Evolutionary conservation across 495 filamentous ascomycete genomes (phyloP).

Genomic region (Podospora appendiculata): DNA sequence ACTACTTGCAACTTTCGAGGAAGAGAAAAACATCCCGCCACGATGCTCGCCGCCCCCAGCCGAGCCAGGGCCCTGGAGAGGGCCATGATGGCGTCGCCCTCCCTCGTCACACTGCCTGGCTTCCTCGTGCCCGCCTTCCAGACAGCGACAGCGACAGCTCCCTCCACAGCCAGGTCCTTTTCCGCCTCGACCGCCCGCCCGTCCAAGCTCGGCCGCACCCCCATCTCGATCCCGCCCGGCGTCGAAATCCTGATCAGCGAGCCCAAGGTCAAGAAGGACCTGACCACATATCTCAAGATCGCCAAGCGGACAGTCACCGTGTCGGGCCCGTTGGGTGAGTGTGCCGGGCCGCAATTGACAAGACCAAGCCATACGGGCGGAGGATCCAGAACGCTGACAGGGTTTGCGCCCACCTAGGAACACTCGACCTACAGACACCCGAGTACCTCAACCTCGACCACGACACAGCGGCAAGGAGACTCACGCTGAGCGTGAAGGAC

Average conservation of each 20-base stretch:
- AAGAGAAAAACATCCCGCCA: constrained; percentile 5
- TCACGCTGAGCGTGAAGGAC: constrained; percentile 60
- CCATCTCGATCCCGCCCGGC: constrained; percentile 75
- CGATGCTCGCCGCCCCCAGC: constrained; percentile 45
- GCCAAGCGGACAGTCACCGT: constrained; percentile 58
- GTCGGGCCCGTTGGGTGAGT: constrained; percentile 65
- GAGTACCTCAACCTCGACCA: constrained; percentile 61
- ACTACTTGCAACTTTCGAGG: constrained; percentile 1
- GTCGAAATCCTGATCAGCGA: constrained; percentile 65
- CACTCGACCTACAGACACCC: constrained; percentile 65
- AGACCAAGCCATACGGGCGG: background rate
- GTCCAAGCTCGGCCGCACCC: constrained; percentile 78
- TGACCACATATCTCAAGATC: constrained; percentile 43
- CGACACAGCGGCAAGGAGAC: constrained; percentile 51
- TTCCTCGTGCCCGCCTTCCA: constrained; percentile 74
- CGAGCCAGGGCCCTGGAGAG: constrained; percentile 35
- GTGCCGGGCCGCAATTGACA: no score
- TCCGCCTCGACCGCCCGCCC: constrained; percentile 54
- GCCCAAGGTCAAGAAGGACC: constrained; percentile 43
- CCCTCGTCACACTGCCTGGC: constrained; percentile 43
- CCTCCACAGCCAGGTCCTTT: constrained; percentile 50
- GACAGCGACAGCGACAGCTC: constrained; percentile 13
- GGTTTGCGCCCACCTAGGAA: constrained; percentile 35
- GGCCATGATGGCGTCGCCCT: constrained; percentile 22
- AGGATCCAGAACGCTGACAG: no score